Evolutionary conservation across 192 early-diverging fungal species (phyloP).

Genomic region (Entophlyctis helioformis): DNA sequence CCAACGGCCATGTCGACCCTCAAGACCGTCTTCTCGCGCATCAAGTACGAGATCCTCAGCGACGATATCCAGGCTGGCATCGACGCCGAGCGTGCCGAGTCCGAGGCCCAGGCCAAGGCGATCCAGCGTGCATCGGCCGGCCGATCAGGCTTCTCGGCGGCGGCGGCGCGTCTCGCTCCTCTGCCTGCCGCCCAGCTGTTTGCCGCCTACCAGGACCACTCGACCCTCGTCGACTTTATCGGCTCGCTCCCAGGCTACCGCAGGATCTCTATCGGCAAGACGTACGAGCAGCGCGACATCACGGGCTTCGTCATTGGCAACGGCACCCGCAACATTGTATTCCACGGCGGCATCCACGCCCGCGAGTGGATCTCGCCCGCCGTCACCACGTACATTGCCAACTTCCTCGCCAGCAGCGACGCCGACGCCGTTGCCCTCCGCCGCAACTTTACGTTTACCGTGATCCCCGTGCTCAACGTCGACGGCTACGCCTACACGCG

Average conservation of each 20-base stretch:
- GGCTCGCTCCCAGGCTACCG: conserved; percentile 6
- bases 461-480: conserved; percentile 47
- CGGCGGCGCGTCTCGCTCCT: too few species aligned
- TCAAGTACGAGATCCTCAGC: too few species aligned
- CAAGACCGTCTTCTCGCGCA: too few species aligned
- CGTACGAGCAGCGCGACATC: conserved; percentile 15
- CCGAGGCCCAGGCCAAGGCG: too few species aligned
- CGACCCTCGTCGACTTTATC: conserved; percentile 11
- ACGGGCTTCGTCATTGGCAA: conserved; percentile 15
- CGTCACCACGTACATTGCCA: conserved; percentile 2
- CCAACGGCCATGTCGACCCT: too few species aligned
- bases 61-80: too few species aligned
- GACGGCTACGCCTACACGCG: conserved; percentile 47
- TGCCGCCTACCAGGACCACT: conserved; percentile 18
- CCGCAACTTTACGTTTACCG: conserved; percentile 32
- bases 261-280: conserved; percentile 11
- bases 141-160: too few species aligned
- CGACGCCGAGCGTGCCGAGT: too few species aligned
- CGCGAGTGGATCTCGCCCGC: conserved; percentile 45
- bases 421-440: conserved; percentile 22
- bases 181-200: too few species aligned
- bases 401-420: conserved; percentile 10
- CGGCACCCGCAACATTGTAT: conserved; percentile 13
- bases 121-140: too few species aligned
- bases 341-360: conserved; percentile 43